Percentiles rank a stretch among this genome's conserved stretches.
phyloP scores from a whole-genome alignment of 75 land plant species.

The Azolla pinnata region DNA sequence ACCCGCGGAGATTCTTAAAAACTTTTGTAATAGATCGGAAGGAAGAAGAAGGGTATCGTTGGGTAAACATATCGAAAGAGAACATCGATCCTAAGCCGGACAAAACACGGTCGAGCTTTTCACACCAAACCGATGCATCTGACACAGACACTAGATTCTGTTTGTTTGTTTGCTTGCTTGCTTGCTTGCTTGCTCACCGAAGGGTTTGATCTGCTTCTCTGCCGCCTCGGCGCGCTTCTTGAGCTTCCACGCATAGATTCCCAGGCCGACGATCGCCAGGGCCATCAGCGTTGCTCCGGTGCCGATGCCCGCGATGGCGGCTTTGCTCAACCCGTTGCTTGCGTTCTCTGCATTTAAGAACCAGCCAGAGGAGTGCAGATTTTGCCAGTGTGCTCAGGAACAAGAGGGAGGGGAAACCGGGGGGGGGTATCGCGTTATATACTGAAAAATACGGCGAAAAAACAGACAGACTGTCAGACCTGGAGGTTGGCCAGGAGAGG shows the following conservation, averaged over 20 bases:
- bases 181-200: no score
- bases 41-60: not conserved
- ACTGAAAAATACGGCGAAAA: not conserved
- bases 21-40: no score
- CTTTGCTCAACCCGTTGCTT: not conserved
- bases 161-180: no score
- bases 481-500: not conserved
- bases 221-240: slow-evolving; percentile 19
- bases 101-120: no score
- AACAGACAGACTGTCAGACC: not conserved
- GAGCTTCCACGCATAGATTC: slow-evolving; percentile 14
- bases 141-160: no score
- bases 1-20: not conserved
- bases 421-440: no score
- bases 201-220: slow-evolving; percentile 3
- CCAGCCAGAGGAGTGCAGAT: not conserved
- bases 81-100: no score
- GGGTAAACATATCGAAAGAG: no score
- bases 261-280: not conserved
- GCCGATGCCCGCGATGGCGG: slow-evolving; percentile 8
- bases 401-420: no score
- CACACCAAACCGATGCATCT: no score
- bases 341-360: not conserved
- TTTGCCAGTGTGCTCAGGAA: no score
- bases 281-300: slow-evolving; percentile 4